Percentiles rank a stretch among this genome's conserved stretches.
These are phyloP conservation scores for Odonthalia washingtoniensis DNA, from an alignment of 31 red algal genomes.

Conservation along the genomic window DNA sequence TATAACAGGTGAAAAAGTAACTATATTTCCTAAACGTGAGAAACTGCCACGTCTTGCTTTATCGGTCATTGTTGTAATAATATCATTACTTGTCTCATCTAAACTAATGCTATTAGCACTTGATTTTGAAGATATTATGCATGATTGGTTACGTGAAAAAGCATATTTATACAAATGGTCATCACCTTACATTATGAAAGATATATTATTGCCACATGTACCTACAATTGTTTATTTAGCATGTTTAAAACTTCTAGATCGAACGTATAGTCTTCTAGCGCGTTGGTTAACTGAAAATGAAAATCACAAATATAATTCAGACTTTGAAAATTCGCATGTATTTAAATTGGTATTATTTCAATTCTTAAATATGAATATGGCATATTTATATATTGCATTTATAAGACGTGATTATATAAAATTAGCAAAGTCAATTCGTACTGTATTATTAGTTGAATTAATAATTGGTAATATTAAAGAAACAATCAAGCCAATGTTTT, in stretches of 20 bases:
- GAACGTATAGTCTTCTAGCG: slow-evolving; percentile 63
- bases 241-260: slow-evolving; percentile 72
- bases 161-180: slow-evolving; percentile 78
- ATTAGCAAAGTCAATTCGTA: slow-evolving; percentile 67
- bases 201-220: slow-evolving; percentile 68
- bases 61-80: slow-evolving; percentile 51
- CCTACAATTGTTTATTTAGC: slow-evolving; percentile 75
- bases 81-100: slow-evolving; percentile 59
- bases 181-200: slow-evolving; percentile 64
- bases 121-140: slow-evolving; percentile 84
- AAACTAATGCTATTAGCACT: slow-evolving; percentile 71
- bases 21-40: slow-evolving; percentile 70
- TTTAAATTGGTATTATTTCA: slow-evolving; percentile 89
- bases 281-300: slow-evolving; percentile 77
- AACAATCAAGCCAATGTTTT: slow-evolving; percentile 67
- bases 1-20: slow-evolving; percentile 84
- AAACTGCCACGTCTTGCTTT: slow-evolving; percentile 48
- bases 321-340: slow-evolving; percentile 87
- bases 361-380: slow-evolving; percentile 90
- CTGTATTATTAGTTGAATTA: slow-evolving; percentile 78
- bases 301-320: slow-evolving; percentile 86
- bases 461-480: slow-evolving; percentile 89
- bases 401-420: slow-evolving; percentile 71
- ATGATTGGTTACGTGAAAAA: slow-evolving; percentile 57
- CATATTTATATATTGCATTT: slow-evolving; percentile 86